phyloP scores from a whole-genome alignment of 139 green algal genomes.

The Coccomyxa sp. region DNA sequence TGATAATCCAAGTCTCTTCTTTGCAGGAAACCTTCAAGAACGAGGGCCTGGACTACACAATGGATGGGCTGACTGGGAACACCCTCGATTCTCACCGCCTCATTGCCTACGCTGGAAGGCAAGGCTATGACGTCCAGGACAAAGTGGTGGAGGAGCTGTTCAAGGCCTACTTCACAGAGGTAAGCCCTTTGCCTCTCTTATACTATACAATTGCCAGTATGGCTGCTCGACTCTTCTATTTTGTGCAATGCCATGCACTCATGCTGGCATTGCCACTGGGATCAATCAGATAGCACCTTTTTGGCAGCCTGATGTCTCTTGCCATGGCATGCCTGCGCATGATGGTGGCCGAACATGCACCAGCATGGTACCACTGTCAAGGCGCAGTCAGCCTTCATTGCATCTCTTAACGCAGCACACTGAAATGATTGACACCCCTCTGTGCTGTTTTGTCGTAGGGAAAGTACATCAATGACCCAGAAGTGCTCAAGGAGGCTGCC shows the following conservation, averaged over 20 bases:
- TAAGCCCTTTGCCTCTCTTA: not conserved
- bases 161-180: slow-evolving; percentile 53
- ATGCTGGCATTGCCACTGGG: no score
- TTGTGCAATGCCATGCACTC: no score
- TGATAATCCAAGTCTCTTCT: not conserved
- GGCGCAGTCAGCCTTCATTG: no score
- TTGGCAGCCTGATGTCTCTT: no score
- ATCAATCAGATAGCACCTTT: no score
- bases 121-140: slow-evolving; percentile 42
- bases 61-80: slow-evolving; percentile 54
- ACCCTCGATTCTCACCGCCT: slow-evolving; percentile 56
- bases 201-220: not conserved
- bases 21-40: slow-evolving; percentile 30
- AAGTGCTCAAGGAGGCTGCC: slow-evolving; percentile 40
- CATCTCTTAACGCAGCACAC: no score
- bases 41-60: slow-evolving; percentile 37
- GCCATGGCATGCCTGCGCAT: no score
- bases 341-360: no score
- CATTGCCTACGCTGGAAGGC: slow-evolving; percentile 22
- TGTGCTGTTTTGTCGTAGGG: slow-evolving; percentile 32
- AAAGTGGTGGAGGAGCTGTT: slow-evolving; percentile 60
- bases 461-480: slow-evolving; percentile 37
- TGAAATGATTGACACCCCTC: no score
- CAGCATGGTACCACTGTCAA: no score
- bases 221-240: not conserved